Evolutionary conservation across 352 stramenopile genomes (phyloP).

Genomic region (Phytophthora crassamura): DNA sequence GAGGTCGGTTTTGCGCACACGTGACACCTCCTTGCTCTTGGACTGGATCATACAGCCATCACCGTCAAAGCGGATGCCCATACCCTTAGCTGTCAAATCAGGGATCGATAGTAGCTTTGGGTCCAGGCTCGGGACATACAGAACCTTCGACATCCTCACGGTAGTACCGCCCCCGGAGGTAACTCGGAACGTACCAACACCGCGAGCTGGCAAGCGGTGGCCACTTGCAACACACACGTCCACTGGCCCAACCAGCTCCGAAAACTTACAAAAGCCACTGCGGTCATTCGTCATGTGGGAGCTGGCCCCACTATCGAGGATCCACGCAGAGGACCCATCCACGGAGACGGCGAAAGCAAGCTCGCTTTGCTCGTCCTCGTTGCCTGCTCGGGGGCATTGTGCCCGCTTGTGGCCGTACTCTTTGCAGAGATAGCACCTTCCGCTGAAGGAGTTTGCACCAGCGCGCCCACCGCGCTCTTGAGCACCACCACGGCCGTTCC

Average conservation of each 20-base stretch:
- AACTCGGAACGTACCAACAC: conserved; percentile 19
- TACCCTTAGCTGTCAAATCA: conserved; percentile 9
- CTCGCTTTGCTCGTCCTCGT: background rate
- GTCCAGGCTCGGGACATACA: conserved; percentile 11
- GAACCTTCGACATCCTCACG: conserved; percentile 17
- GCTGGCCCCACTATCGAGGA: conserved; percentile 34
- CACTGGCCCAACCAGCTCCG: background rate
- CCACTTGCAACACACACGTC: conserved; percentile 24
- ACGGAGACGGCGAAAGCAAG: conserved; percentile 6
- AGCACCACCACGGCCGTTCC: background rate
- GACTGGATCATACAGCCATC: conserved; percentile 13
- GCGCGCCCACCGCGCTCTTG: background rate
- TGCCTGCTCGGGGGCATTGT: background rate
- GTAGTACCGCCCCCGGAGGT: background rate
- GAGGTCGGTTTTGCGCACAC: background rate
- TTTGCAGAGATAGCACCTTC: conserved; percentile 18
- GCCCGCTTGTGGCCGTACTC: conserved; percentile 12
- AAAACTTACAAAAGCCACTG: conserved; percentile 15
- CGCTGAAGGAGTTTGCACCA: background rate
- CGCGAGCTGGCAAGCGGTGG: conserved; percentile 19
- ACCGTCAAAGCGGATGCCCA: conserved; percentile 6
- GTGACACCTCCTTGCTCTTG: conserved; percentile 1
- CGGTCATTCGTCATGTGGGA: conserved; percentile 26
- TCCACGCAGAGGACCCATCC: background rate
- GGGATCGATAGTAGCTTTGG: conserved; percentile 25